Base-by-base conservation (phyloP, 2,329 filamentous ascomycete genomes). In the Ophiostoma ulmi region DNA sequence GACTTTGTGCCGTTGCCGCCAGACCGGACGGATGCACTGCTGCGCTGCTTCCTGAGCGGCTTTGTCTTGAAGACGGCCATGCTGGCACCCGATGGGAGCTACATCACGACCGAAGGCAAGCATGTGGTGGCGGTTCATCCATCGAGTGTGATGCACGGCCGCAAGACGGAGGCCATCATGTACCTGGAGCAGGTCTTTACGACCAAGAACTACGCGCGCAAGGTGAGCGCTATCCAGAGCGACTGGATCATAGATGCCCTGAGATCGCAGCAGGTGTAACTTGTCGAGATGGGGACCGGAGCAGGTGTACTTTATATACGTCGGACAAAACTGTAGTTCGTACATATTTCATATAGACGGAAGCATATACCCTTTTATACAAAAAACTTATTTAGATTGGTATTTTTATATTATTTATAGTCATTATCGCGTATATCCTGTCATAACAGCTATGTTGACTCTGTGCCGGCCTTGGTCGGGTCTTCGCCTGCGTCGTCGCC, bases 111-210 rank as follows among this genome's bases (percentile, higher is more conserved):
- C 0, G 81, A 85, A 39, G 87, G 86, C 26, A 88, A 87, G 75
- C 86, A 89, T 68, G 80, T 83, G 1, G 86, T 90, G 11, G 82
- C 85, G 0, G 85, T 90, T 22, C 88, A 90, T 74, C 88, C 88
- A 0, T 83, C 86, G 0, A 90, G 88, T 73, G 85, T 88, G 0
- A 74, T 90, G 67, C 86, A 88, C 73, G 87, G 88, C 0, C 82
- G 85, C 75, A 89, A 89, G 78, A 84, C 83, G 75, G 87, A 89
- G 78, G 87, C 87, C 4, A 88, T 90, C 76, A 88, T 90, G 87
- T 90, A 89, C 73, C 77, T 90, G 11, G 88, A 90, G 73, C 86
- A 90, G 73, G 87, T 90, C 0, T 90, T 86, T 74, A 90, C 88
- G 0, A 84, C 84, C 70, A 89, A 88, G 79, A 90, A 86, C 75